Evolutionary conservation across 2,329 filamentous ascomycete species (phyloP), one percentile per base, ranked within the genome.

Genomic region (Aspergillus transmontanensis): DNA sequence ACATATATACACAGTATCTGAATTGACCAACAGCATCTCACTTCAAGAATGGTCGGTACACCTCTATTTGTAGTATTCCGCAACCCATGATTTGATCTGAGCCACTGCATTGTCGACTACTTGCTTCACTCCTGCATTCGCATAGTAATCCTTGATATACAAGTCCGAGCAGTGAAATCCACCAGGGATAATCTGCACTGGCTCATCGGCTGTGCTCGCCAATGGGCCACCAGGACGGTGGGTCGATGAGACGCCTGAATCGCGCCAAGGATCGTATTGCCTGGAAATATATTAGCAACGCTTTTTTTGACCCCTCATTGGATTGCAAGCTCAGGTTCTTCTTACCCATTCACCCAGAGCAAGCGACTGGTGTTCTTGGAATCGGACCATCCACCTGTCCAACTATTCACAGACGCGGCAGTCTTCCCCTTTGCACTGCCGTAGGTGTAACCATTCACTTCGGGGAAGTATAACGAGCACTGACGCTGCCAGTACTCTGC

Each of bases 151-250:
- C 50, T 62, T 68, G 41, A 82, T 68, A 30, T 80, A 71, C 43
- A 87, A 65, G 73, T 89, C 87, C 23, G 81, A 83, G 71, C 85
- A 87, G 70, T 89, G 87, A 51, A 83, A 81, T 0, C 81, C 84
- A 3, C 80, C 82, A 0, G 83, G 81, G 53, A 89, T 83, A 23
- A 89, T 68, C 59, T 82, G 78, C 12, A 87, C 78, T 0, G 87
- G 86, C 1, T 80, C 79, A 30, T 82, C 70, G 0, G 72, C 30
- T 0, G 81, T 85, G 12, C 81, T 81, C 60, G 73, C 16, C 19
- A 88, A 72, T 2, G 48, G 48, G 10, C 48, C 48, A 11, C 48
- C 48, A 32, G 48, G 48, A 9, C 48, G 48, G 12, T 51, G 14
- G 16, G 14, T 51, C 6, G 48, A 51, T n/a, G 48, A 51, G 5